Evolutionary conservation across 306 rosid genomes (phyloP).

Genomic region (Quercus cerris): DNA sequence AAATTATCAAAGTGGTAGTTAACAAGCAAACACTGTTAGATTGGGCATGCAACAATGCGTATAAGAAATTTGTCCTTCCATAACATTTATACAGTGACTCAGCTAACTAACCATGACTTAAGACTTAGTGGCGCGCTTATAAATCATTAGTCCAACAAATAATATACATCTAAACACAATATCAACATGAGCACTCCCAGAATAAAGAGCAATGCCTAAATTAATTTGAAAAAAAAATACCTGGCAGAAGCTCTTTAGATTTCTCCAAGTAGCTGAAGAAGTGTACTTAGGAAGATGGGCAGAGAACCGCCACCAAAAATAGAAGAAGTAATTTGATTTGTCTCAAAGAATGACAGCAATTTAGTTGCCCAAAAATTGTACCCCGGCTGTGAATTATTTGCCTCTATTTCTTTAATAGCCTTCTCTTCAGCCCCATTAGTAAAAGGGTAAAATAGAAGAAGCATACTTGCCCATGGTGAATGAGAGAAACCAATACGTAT

Average conservation of each 20-base stretch:
- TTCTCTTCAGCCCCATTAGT: too few relatives aligned
- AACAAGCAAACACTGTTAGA: background rate
- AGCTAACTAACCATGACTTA: too few relatives aligned
- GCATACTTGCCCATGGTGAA: too few relatives aligned
- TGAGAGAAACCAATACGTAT: too few relatives aligned
- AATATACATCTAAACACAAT: too few relatives aligned
- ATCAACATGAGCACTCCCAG: background rate
- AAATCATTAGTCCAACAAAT: too few relatives aligned
- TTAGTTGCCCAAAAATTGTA: background rate
- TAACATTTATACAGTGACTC: too few relatives aligned
- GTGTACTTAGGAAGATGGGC: constrained; percentile 74
- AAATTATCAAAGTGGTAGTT: background rate
- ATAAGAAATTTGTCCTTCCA: background rate
- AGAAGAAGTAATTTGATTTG: constrained; percentile 21
- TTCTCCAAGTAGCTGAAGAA: constrained; percentile 72
- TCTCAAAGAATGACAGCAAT: background rate
- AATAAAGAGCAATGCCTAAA: background rate
- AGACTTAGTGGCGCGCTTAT: too few relatives aligned
- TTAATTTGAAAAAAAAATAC: constrained; percentile 31
- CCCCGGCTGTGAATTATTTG: background rate
- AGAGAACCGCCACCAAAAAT: constrained; percentile 56
- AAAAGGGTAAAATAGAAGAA: too few relatives aligned
- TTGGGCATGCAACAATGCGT: background rate
- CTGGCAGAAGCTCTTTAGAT: constrained; percentile 67
- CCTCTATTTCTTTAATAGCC: too few relatives aligned